Base-by-base conservation (phyloP, 768 basidiomycete genomes). In the Tylopilus plumbeoviolaceoides region DNA sequence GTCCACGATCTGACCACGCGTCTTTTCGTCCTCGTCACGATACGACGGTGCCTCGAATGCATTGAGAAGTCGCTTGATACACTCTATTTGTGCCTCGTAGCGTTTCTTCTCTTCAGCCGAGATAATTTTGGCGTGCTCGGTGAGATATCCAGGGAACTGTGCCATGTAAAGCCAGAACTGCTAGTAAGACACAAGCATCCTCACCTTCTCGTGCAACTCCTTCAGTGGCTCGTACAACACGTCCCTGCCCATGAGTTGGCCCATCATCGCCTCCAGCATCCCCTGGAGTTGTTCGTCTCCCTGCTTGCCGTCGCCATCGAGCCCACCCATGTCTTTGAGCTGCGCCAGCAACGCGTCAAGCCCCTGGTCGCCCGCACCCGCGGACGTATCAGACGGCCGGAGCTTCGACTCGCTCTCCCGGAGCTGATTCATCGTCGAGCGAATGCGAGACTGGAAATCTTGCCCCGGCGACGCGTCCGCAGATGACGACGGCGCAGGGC, bases 211-310 rank as follows among this genome's bases (percentile, higher is more conserved):
- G 44, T 65, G 15, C 46, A 95, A 70, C 63, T 95, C 92, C 59
- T 88, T 89, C 52, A 95, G 64, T 0, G 93, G 92, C 42, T 92
- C 90, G 58, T 93, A 87, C n/a, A 95, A 70, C 81, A 70, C 56
- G 0, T 70, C 64, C 35, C 68, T 70, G 35, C 59, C 38, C 68
- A 68, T 70, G 30, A 70, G 56, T 36, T 66, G 64, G 3, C 66
- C 58, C 66, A 68, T 68, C 66, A 95, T 87, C 23, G 66, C 78
- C 65, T 94, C 90, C 9, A 95, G 75, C 55, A 92, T 71, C 1
- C 76, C 80, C 40, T 85, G 79, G 12, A 93, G 63, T 23, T 83
- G 80, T 1, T 75, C 75, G 2, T 82, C 80, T 25, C 70, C 10
- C 30, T 30, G 8, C 30, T 30, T 66, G 23, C 74, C 70, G 12